These are phyloP conservation scores for Glycine latifolia DNA, from an alignment of 306 rosid species.

Conservation along the genomic window DNA sequence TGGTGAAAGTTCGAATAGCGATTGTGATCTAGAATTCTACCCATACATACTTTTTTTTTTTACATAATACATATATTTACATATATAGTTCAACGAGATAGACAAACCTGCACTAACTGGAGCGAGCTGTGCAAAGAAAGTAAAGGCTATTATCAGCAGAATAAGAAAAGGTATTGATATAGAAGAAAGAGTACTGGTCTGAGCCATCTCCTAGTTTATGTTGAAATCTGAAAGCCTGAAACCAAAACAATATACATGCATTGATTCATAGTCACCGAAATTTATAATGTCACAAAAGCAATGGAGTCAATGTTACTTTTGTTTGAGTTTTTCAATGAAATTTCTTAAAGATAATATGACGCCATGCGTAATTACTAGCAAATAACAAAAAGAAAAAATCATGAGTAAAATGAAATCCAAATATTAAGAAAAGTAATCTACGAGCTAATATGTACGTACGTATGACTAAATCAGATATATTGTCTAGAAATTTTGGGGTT, in stretches of 20 bases:
- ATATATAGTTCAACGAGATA: neutral
- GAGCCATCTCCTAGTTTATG: neutral
- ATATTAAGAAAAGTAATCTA: too few species aligned
- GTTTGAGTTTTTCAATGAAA: too few species aligned
- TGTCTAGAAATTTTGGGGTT: too few species aligned
- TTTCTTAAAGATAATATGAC: too few species aligned
- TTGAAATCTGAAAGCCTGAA: neutral
- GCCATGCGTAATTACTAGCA: too few species aligned
- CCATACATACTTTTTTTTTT: neutral
- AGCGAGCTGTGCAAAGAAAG: neutral
- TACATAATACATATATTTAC: neutral
- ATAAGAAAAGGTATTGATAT: neutral
- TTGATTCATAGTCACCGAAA: neutral
- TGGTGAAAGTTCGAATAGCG: too few species aligned
- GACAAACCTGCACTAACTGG: slow-evolving; percentile 19
- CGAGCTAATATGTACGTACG: too few species aligned
- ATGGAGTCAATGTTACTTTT: too few species aligned
- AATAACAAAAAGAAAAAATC: too few species aligned
- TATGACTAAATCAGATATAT: too few species aligned
- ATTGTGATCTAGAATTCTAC: neutral
- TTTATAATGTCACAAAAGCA: neutral
- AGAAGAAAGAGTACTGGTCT: neutral
- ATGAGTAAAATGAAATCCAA: too few species aligned
- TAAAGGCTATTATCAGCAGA: neutral
- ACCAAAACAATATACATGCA: neutral